A percentile compares a stretch with the other conserved stretches of the same genome.
Conservation (phyloP, 352 stramenopile genomes). For the Phytophthora hibernalis region DNA sequence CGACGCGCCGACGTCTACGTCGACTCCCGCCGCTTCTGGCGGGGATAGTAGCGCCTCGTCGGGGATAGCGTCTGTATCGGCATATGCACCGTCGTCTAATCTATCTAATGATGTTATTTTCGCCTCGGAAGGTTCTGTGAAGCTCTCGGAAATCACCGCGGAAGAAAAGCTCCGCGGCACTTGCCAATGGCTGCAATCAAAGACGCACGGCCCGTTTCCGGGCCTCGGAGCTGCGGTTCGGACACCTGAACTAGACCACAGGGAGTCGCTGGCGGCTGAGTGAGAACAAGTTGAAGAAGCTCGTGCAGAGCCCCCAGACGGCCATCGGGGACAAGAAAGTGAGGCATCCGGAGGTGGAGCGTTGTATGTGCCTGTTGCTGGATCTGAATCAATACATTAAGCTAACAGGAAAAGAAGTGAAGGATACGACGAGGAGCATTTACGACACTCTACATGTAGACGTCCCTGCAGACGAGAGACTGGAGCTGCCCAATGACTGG, state of each 20-base stretch:
- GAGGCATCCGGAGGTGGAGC: slow-evolving; percentile 21
- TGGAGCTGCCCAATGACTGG: slow-evolving; percentile 35
- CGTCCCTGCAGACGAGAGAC: slow-evolving; percentile 5
- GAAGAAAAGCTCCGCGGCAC: slow-evolving; percentile 30
- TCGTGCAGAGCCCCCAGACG: slow-evolving; percentile 9
- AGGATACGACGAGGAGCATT: slow-evolving; percentile 12
- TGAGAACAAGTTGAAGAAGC: slow-evolving; percentile 12
- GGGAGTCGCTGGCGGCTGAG: slow-evolving; percentile 24
- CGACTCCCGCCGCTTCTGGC: background rate
- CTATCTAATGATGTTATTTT: background rate
- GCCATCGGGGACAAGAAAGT: slow-evolving; percentile 19
- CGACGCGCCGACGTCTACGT: no score
- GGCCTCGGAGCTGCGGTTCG: slow-evolving; percentile 1
- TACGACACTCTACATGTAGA: slow-evolving; percentile 20
- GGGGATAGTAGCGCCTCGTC: background rate
- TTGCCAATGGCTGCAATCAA: slow-evolving; percentile 25
- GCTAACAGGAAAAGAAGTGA: slow-evolving; percentile 24
- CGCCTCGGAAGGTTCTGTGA: background rate
- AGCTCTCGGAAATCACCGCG: slow-evolving; percentile 27
- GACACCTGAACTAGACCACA: slow-evolving; percentile 21
- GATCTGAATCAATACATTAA: slow-evolving; percentile 8
- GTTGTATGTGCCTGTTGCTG: slow-evolving; percentile 15
- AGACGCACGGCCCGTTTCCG: slow-evolving; percentile 23
- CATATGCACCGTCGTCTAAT: background rate
- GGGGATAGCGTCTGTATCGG: background rate